Evolutionary conservation across 1,139 yeast species (phyloP).

Genomic region (Kazachstania sp.): DNA sequence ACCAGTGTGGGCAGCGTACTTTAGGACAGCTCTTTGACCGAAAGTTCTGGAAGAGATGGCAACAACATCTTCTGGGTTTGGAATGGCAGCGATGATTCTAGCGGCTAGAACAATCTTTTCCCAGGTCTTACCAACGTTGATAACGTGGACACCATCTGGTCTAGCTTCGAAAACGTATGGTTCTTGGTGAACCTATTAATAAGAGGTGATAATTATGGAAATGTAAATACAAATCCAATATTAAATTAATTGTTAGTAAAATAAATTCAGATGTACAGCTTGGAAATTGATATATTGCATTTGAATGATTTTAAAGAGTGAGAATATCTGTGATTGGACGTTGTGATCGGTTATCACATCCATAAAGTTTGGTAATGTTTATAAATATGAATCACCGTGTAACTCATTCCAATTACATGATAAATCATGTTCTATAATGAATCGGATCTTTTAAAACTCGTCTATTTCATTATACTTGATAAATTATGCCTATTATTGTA

Average conservation of each 20-base stretch:
- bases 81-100: slow-evolving; percentile 98
- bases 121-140: slow-evolving; percentile 99
- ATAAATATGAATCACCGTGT: too few relatives aligned
- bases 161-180: slow-evolving; percentile 99
- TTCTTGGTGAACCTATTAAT: slow-evolving; percentile 91
- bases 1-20: slow-evolving; percentile 99
- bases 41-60: slow-evolving; percentile 98
- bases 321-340: too few relatives aligned
- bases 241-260: slow-evolving; percentile 2
- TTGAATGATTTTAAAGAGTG: too few relatives aligned
- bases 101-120: slow-evolving; percentile 99
- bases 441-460: too few relatives aligned
- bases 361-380: too few relatives aligned
- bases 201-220: slow-evolving; percentile 5
- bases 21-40: slow-evolving; percentile 99
- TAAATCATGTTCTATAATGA: too few relatives aligned
- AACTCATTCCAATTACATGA: too few relatives aligned
- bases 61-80: slow-evolving; percentile 97
- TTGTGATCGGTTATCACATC: too few relatives aligned
- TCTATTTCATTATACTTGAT: too few relatives aligned
- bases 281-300: too few relatives aligned
- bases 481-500: too few relatives aligned
- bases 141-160: slow-evolving; percentile 99
- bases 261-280: not conserved
- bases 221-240: not conserved